Base-by-base conservation (phyloP, 768 basidiomycete genomes). In the Leccinum subtestaceum region DNA sequence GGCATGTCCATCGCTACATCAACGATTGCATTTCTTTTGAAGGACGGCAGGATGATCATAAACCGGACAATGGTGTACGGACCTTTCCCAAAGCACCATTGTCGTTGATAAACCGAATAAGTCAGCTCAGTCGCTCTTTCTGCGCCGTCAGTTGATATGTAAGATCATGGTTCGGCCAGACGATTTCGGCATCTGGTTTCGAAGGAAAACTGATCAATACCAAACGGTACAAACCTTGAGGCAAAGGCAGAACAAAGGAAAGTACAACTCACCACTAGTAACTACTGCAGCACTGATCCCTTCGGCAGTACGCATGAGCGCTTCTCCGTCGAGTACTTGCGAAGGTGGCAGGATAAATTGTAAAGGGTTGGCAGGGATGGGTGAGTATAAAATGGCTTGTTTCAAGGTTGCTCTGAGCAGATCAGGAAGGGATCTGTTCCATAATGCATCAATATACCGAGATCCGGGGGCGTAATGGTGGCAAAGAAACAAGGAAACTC, bases 41-140 rank as follows among this genome's bases (percentile, higher is more conserved):
- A 55, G n/a, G 19, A 49, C 13, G 15, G 5, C 25, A 43, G 45
- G 21, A 10, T 29, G 32, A 29, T 25, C 40, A 27, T 52, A 21
- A 46, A 29, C 10, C 0, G 11, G 45, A 40, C 21, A 11, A 59
- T 19, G 11, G 27, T 31, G 19, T 21, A 57, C 74, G 63, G 32
- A 90, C 93, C 80, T 91, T 93, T 40, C 76, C 77, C 36, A 95
- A 76, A 5, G 88, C 87, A 0, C 83, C 87, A 70, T 96, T 96
- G 54, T 91, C 87, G 48, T 93, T 91, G 66, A 97, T 90, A 70
- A 94, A 96, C 25, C 80, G 81, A 63, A 96, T 91, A n/a, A 98
- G 78, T 81, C 91, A 93, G 55, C 84, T 85, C 29, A 95, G 75
- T 38, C 91, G 78, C 56, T 88, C 85, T 67, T 88, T 88, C 29